These are phyloP conservation scores for Pyrus pyrifolia DNA, from an alignment of 306 rosid genomes.

Conservation along the genomic window DNA sequence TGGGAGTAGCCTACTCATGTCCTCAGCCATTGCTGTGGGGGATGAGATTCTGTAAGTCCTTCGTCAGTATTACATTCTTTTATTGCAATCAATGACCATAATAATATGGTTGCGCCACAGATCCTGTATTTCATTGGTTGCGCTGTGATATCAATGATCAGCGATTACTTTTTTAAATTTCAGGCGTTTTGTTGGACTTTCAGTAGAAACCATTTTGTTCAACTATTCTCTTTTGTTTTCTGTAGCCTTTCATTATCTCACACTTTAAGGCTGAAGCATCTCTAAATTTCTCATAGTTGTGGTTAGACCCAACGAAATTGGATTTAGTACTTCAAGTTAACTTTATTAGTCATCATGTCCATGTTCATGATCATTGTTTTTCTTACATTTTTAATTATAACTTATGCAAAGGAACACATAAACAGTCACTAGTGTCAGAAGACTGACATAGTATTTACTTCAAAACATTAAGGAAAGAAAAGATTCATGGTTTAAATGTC, in stretches of 20 bases:
- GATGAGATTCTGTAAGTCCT: conserved; percentile 94
- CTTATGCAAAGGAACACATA: neutral
- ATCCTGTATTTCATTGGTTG: no score
- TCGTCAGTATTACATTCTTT: conserved; percentile 22
- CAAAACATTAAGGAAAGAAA: neutral
- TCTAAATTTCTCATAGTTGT: neutral
- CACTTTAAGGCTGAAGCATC: neutral
- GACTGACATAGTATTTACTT: neutral
- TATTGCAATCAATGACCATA: neutral
- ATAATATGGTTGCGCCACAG: neutral
- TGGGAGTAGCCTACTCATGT: conserved; percentile 56
- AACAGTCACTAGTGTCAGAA: neutral
- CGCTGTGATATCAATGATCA: neutral
- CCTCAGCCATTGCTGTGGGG: conserved; percentile 76
- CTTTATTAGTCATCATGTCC: neutral
- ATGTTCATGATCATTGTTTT: neutral
- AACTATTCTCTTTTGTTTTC: neutral
- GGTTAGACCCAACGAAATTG: neutral
- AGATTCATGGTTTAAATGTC: neutral
- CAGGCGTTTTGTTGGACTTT: neutral
- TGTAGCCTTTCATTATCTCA: neutral
- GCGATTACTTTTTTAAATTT: neutral
- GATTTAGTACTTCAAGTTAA: neutral
- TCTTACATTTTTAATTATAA: neutral
- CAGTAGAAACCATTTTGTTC: neutral